Evolutionary conservation across 148 eudicot species (phyloP), one percentile per base, ranked within the genome.

Genomic region (Rhododendron henanense): DNA sequence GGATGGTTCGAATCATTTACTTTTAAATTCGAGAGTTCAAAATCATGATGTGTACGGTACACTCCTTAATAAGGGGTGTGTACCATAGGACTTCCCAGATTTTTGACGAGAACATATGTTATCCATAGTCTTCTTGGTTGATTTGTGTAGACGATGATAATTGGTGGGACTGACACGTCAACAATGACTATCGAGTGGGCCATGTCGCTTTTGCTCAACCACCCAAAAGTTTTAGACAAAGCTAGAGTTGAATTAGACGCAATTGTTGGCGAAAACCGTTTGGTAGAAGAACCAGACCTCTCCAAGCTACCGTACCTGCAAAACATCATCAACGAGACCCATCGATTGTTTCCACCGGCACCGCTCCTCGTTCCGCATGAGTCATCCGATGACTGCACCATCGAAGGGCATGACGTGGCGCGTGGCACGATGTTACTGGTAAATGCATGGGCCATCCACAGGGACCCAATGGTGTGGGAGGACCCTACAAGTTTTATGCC

Each of bases 401-500:
- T 90, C 8, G 75, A 18, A 2, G 89, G 88, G 2, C 84, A 13
- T n/a, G 21, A 81, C 23, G 37, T 90, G 5, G 81, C 87, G 4
- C 39, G 84, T 16, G 85, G 88, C 16, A 85, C 88, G 3, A 87
- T 84, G 83, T 25, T 90, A 25, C 3, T 89, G 45, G 84, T 89
- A 6, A 89, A 89, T 39, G 85, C 87, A 2, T 87, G 86, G 86
- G 91, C 91, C 3, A 85, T 89, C 31, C 87, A 85, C 21, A 78
- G 83, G 16, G 87, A 85, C 59, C 77, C 92, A 16, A 84, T 78
- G 2, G 19, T 88, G 47, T 92, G 92, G 92, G 84, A 63, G 0
- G 81, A 89, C 23, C 91, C 93, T 1, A 76, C 84, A n/a, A 79
- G 80, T 33, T 92, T 92, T 65, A 88, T 8, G 61, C 93, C 94